Percentiles rank a stretch among this genome's conserved stretches.
These are phyloP conservation scores for Leucosporidium creatinivorum DNA, from an alignment of 768 basidiomycete species.

Conservation along the genomic window DNA sequence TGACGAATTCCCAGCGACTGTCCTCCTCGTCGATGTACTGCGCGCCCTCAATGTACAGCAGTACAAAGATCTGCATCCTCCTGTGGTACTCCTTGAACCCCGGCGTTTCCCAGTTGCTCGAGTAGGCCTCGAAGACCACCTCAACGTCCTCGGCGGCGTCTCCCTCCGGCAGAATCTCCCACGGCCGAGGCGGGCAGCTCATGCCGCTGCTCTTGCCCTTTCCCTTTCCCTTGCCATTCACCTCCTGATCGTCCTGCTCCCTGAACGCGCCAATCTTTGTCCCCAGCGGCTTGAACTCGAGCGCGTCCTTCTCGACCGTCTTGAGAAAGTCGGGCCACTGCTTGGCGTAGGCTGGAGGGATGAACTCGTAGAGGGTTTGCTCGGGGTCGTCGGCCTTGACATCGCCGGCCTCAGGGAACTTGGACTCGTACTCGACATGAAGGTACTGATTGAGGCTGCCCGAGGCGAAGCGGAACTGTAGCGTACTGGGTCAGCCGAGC, in stretches of 20 bases:
- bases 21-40: conserved; percentile 92
- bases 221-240: conserved; percentile 50
- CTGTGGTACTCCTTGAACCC: conserved; percentile 88
- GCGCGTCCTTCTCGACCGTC: conserved; percentile 70
- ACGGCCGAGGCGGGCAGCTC: conserved; percentile 14
- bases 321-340: conserved; percentile 60
- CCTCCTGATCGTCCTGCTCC: conserved; percentile 45
- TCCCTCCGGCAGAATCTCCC: conserved; percentile 26
- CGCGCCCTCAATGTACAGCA: conserved; percentile 91
- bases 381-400: conserved; percentile 79
- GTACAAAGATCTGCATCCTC: conserved; percentile 85
- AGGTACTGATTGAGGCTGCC: conserved; percentile 76
- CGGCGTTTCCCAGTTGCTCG: conserved; percentile 76
- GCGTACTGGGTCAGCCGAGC: neutral
- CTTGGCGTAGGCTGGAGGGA: conserved; percentile 68
- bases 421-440: conserved; percentile 58
- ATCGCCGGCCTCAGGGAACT: conserved; percentile 53
- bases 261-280: conserved; percentile 68
- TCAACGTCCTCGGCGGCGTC: conserved; percentile 54
- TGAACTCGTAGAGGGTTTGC: conserved; percentile 63
- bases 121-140: conserved; percentile 81
- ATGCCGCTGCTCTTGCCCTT: conserved; percentile 48
- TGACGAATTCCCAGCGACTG: conserved; percentile 84
- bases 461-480: conserved; percentile 74
- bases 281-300: conserved; percentile 67